phyloP scores from a whole-genome alignment of 805 yeast species.

The Sugiyamaella chiloensis region DNA sequence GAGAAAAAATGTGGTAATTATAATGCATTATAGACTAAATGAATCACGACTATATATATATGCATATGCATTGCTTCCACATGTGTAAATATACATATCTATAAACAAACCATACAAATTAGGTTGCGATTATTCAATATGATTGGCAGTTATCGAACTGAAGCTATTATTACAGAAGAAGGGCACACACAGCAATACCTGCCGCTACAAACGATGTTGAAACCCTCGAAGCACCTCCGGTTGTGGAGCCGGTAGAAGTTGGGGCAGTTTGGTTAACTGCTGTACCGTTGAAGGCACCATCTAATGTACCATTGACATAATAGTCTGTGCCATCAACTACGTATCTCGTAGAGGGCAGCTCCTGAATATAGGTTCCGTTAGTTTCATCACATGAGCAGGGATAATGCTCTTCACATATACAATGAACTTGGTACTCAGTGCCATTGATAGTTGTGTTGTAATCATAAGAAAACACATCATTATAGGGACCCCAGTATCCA shows the following conservation, averaged over 20 bases:
- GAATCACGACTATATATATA: neutral
- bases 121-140: no score
- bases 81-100: neutral
- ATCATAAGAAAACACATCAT: constrained; percentile 19
- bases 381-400: constrained; percentile 24
- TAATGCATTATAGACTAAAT: no score
- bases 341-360: constrained; percentile 14
- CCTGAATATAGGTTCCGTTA: constrained; percentile 15
- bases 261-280: neutral
- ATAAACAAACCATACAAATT: no score
- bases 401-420: constrained; percentile 20
- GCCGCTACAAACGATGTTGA: neutral
- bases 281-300: constrained; percentile 9
- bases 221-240: neutral
- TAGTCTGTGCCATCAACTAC: constrained; percentile 8
- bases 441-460: constrained; percentile 23
- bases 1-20: constrained; percentile 41
- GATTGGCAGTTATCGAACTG: no score
- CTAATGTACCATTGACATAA: constrained; percentile 23
- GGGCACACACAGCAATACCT: neutral
- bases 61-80: neutral
- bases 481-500: constrained; percentile 4
- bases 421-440: constrained; percentile 21
- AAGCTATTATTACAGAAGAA: neutral
- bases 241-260: neutral